A percentile compares a stretch with the other conserved stretches of the same genome.
Conservation (phyloP, 495 filamentous ascomycete species). For the Ascodesmis nigricans region DNA sequence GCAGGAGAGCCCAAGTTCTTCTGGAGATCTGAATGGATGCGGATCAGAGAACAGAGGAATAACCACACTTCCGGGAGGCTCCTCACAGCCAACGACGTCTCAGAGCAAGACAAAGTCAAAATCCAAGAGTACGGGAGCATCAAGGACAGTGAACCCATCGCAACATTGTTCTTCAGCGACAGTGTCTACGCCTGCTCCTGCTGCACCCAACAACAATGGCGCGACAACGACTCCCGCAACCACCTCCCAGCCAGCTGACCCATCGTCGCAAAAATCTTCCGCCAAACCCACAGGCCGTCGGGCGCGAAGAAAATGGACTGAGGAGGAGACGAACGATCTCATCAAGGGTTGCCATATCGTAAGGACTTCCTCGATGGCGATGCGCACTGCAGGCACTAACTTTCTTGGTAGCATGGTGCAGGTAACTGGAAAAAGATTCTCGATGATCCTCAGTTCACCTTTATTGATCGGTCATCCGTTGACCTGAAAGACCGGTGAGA, state of each 20-base stretch:
- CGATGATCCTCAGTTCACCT: conserved; percentile 36
- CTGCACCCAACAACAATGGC: conserved; percentile 11
- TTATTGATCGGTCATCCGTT: conserved; percentile 40
- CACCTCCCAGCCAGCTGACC: conserved; percentile 9
- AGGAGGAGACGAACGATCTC: conserved; percentile 42
- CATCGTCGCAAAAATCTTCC: conserved; percentile 1
- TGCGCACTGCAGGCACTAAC: conserved; percentile 7
- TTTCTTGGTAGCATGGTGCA: conserved; percentile 29
- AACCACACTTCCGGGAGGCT: background rate
- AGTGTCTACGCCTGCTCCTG: too few species aligned
- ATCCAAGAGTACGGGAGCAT: background rate
- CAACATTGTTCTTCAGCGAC: background rate
- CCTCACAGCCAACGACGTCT: conserved; percentile 2
- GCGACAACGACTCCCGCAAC: conserved; percentile 4
- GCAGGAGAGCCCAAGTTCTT: conserved; percentile 9
- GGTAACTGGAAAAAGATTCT: conserved; percentile 54
- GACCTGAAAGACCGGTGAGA: conserved; percentile 42
- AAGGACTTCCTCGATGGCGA: conserved; percentile 24
- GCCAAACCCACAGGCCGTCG: conserved; percentile 16
- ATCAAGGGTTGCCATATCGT: conserved; percentile 36
- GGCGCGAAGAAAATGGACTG: conserved; percentile 34
- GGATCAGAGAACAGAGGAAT: background rate
- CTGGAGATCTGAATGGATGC: background rate
- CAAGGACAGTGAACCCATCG: too few species aligned
- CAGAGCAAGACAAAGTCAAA: too few species aligned